phyloP scores from a whole-genome alignment of 2,329 filamentous ascomycete species.

The Metarhizium humberi region DNA sequence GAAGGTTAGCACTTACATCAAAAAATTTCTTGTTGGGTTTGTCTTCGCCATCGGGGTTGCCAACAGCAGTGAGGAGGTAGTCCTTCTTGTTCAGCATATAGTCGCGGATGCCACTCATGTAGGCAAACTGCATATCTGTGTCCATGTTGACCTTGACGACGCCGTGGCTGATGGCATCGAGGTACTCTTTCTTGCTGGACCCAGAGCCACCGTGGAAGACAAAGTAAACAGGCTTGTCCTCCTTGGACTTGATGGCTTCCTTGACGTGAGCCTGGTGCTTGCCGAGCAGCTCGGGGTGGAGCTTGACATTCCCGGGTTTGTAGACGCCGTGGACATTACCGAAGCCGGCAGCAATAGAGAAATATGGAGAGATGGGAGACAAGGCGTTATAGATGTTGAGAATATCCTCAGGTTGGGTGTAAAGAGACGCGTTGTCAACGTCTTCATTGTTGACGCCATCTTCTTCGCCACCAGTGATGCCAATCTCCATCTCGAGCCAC shows the following conservation, averaged over 20 bases:
- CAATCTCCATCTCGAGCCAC: conserved; percentile 92
- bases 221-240: conserved; percentile 93
- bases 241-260: conserved; percentile 61
- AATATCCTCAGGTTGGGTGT: conserved; percentile 97
- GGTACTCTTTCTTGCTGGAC: conserved; percentile 83
- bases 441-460: conserved; percentile 98
- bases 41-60: conserved; percentile 90
- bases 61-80: conserved; percentile 77
- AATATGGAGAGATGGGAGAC: conserved; percentile 81
- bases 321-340: conserved; percentile 99
- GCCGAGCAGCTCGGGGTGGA: conserved; percentile 88
- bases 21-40: conserved; percentile 99
- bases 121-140: conserved; percentile 95
- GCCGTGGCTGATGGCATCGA: conserved; percentile 79
- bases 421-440: conserved; percentile 92
- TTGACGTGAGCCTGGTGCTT: conserved; percentile 95
- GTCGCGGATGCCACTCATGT: conserved; percentile 86
- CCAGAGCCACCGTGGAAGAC: conserved; percentile 99
- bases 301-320: conserved; percentile 94
- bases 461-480: conserved; percentile 93
- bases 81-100: conserved; percentile 93
- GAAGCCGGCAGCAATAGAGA: conserved; percentile 96
- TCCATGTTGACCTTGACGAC: conserved; percentile 99
- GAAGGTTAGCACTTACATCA: conserved; percentile 30
- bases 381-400: conserved; percentile 84